These are phyloP conservation scores for Forsythia viridissima DNA, from an alignment of 257 asterid genomes.

Conservation along the genomic window DNA sequence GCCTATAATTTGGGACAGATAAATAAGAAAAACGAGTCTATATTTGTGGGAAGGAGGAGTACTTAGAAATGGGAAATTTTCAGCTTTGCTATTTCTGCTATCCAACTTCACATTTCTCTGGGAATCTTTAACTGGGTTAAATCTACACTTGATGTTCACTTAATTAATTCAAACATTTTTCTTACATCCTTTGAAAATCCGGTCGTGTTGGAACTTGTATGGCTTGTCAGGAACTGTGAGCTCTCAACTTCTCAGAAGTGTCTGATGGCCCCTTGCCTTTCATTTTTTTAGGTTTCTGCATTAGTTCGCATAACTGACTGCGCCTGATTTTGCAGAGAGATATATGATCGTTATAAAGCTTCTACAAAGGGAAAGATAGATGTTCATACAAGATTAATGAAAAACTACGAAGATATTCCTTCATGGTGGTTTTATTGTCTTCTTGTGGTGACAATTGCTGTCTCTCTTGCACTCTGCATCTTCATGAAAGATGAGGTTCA, in stretches of 20 bases:
- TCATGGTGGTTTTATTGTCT: constrained; percentile 70
- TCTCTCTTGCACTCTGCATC: constrained; percentile 52
- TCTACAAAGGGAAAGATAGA: constrained; percentile 58
- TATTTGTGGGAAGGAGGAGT: no score
- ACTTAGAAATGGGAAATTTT: no score
- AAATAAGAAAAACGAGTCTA: no score
- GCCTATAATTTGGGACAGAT: no score
- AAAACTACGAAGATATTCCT: constrained; percentile 64
- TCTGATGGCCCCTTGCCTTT: not conserved
- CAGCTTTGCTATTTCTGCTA: no score
- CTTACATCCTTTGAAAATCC: no score
- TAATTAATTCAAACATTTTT: no score
- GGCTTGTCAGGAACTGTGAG: no score
- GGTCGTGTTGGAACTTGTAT: no score
- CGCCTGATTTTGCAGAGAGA: constrained; percentile 50
- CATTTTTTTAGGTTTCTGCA: not conserved
- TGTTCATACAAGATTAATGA: constrained; percentile 68
- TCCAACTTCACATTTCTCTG: no score
- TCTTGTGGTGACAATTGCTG: constrained; percentile 41
- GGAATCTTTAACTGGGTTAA: no score
- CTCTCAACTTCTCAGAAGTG: not conserved
- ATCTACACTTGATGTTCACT: no score
- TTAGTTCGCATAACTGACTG: not conserved
- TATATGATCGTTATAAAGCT: constrained; percentile 52
- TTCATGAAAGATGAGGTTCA: constrained; percentile 58